Base-by-base conservation (phyloP, 2,329 filamentous ascomycete species). In the Fusarium sp. region DNA sequence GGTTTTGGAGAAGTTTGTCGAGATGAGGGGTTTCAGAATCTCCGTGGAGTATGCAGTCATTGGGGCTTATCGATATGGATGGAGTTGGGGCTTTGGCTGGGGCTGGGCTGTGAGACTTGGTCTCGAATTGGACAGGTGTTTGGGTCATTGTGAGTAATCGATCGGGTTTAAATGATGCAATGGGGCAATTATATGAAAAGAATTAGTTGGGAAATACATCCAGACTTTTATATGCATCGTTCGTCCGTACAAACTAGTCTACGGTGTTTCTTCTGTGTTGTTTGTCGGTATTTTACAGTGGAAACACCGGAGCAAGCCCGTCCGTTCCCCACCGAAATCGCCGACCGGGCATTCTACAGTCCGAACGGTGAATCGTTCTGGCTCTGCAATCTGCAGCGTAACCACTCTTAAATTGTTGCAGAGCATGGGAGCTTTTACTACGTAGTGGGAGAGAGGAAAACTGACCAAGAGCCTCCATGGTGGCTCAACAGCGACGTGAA, bases 1-100 rank as follows among this genome's bases (percentile, higher is more conserved):
- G 47, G 15, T 36, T 40, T 41, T 64, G 63, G 14, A 67, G 58
- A 48, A 67, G 55, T 3, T 25, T 20, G 15, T 67, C 43, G 15
- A 64, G 63, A 35, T 67, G 47, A 29, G 64, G 63, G 18, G 64
- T 67, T 8, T 40, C 35, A 4, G 52, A 63, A 8, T 42, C n/a
- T 13, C 36, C 47, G 6, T 67, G 52, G 18, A 54, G 33, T 23
- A 23, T 21, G 11, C 63, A 67, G 7, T 57, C 20, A 4, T 55
- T 42, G 36, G 57, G 14, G 57, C n/a, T 27, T 20, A 46, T 33
- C n/a, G 56, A 45, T 29, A 33, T 20, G 6, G 14, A 33, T 18
- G 14, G 6, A 9, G 27, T 13, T 23, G 25, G 25, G 25, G 25
- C 25, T 25, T 46, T 46, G 18, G 35, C 20, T 31, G 13, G 29